Evolutionary conservation across 2,329 filamentous ascomycete species (phyloP), one percentile per base, ranked within the genome.

Genomic region (Penicillium sp.): DNA sequence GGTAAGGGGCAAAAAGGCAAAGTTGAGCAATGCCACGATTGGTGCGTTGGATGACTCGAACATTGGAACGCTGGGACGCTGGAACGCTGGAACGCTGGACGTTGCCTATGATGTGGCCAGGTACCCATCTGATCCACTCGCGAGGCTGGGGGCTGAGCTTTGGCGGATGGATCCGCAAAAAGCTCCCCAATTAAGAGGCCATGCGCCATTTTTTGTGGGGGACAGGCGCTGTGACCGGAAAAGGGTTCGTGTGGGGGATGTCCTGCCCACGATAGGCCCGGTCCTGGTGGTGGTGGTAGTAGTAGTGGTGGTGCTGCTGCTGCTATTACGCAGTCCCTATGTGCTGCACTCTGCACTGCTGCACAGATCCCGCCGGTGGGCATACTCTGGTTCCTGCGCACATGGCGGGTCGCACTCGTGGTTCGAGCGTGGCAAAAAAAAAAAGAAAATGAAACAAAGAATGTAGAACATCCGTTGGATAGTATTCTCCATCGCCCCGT

Each of bases 151-250:
- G 52, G 60, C 58, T 45, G 53, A 55, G 49, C 31, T 54, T 39
- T 40, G 26, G 52, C 60, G 56, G 60, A 52, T 50, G 51, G 52
- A 58, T 62, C 61, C 62, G 55, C 56, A 51, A 19, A 50, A 29
- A 26, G 33, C 29, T 40, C 51, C 51, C 42, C 52, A 54, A 46
- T 52, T 42, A 55, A 51, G 48, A 51, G 53, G 34, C 59, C 58
- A 60, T 61, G 62, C 61, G 63, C 61, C 60, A 63, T 63, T 63
- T 64, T n/a, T 65, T 65, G 63, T 65, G 63, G 63, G 63, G 63
- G 61, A 62, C 49, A 28, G 26, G 47, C 47, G 24, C 24, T 44
- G 24, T 28, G 39, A n/a, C 26, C 34, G 37, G 28, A 48, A 51
- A 57, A 56, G 58, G 58, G 58, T 61, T 64, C 55, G 60, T 65